These are phyloP conservation scores for Linum lewisii DNA, from an alignment of 345 rosid species.

Conservation along the genomic window DNA sequence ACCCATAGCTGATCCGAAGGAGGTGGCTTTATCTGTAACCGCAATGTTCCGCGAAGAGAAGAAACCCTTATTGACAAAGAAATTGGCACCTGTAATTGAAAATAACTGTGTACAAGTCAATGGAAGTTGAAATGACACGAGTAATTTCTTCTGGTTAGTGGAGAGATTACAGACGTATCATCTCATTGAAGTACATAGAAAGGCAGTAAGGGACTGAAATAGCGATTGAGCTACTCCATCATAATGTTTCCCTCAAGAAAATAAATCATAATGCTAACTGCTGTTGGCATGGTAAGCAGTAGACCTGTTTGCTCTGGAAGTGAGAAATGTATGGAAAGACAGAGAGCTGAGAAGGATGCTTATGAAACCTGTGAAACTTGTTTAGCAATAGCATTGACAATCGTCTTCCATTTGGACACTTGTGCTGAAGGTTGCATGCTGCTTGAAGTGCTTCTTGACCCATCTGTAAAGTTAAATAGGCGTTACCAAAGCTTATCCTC, in stretches of 20 bases:
- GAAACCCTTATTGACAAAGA: conserved; percentile 71
- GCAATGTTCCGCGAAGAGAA: conserved; percentile 74
- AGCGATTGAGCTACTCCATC: too few species aligned
- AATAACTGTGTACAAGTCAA: background rate
- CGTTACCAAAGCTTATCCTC: background rate
- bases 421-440: conserved; percentile 18
- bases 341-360: background rate
- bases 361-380: conserved; percentile 65
- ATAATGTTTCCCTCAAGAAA: too few species aligned
- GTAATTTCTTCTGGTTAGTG: background rate
- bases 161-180: background rate
- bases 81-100: conserved; percentile 55
- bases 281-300: background rate
- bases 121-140: background rate
- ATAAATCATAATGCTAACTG: too few species aligned
- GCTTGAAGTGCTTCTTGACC: conserved; percentile 17
- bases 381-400: conserved; percentile 49
- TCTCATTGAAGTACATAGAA: background rate
- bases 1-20: conserved; percentile 94
- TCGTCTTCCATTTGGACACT: conserved; percentile 47
- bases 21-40: conserved; percentile 78
- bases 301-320: background rate
- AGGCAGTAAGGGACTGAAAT: too few species aligned
- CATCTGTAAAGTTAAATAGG: conserved; percentile 30
- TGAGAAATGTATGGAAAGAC: background rate